Conservation (phyloP, 345 rosid genomes). For the Hibiscus tridactylites region DNA sequence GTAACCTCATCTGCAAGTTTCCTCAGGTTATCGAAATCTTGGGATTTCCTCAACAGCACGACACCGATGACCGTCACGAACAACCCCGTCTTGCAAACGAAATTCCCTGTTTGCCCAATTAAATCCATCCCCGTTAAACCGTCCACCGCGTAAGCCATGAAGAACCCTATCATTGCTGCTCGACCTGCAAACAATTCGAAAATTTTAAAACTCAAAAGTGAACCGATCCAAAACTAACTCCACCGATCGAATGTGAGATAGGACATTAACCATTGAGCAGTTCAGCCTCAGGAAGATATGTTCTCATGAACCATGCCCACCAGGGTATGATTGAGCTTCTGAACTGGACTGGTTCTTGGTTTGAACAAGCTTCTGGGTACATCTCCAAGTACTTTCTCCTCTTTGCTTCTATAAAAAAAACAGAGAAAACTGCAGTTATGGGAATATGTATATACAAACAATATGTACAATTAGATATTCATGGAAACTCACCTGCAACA, state of each 20-base stretch:
- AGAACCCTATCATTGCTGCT: conserved; percentile 57
- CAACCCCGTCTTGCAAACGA: conserved; percentile 38
- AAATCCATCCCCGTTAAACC: conserved; percentile 34
- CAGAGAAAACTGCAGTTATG: neutral
- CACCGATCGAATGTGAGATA: neutral
- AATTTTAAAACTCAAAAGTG: neutral
- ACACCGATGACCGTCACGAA: conserved; percentile 26
- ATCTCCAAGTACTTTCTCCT: conserved; percentile 46
- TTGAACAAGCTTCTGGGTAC: conserved; percentile 33
- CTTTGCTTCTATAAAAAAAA: conserved; percentile 36
- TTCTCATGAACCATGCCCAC: conserved; percentile 49
- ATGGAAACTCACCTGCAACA: conserved; percentile 28
- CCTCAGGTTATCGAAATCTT: conserved; percentile 25
- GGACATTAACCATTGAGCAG: conserved; percentile 29
- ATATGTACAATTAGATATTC: neutral
- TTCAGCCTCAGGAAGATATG: conserved; percentile 49
- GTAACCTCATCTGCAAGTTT: conserved; percentile 41
- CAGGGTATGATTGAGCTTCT: conserved; percentile 51
- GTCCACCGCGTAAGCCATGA: conserved; percentile 36
- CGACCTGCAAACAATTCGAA: conserved; percentile 23
- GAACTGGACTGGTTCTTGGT: conserved; percentile 44
- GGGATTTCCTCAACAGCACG: conserved; percentile 19
- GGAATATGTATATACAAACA: too few relatives aligned
- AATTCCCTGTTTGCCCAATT: conserved; percentile 33
- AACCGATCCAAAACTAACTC: neutral